phyloP scores from a whole-genome alignment of 257 asterid species.

The Misopates orontium region DNA sequence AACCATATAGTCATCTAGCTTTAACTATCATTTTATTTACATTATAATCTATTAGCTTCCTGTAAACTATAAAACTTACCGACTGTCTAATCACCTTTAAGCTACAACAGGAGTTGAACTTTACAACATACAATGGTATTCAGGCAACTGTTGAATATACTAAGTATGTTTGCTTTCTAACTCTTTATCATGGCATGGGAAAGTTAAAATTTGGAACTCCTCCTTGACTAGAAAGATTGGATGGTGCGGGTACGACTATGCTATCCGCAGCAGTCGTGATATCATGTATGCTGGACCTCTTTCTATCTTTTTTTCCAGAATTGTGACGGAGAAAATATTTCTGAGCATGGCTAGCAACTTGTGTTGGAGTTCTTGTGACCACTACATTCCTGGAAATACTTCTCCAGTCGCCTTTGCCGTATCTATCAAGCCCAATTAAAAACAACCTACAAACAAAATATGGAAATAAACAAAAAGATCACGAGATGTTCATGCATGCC shows the following conservation, averaged over 20 bases:
- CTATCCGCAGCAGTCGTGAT: slow-evolving; percentile 68
- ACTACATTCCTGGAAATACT: slow-evolving; percentile 92
- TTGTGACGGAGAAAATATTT: slow-evolving; percentile 79
- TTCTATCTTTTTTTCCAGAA: slow-evolving; percentile 74
- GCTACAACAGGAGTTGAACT: slow-evolving; percentile 26
- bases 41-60: slow-evolving; percentile 16
- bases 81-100: slow-evolving; percentile 21
- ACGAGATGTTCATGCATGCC: too few species aligned
- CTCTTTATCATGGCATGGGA: slow-evolving; percentile 41
- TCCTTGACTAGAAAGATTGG: slow-evolving; percentile 47
- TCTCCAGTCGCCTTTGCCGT: slow-evolving; percentile 94
- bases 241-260: slow-evolving; percentile 48
- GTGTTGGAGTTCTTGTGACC: slow-evolving; percentile 88
- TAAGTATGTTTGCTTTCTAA: slow-evolving; percentile 14
- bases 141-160: slow-evolving; percentile 30
- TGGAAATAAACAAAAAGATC: too few species aligned
- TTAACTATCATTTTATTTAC: slow-evolving; percentile 29
- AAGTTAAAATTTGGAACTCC: slow-evolving; percentile 43
- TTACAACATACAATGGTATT: slow-evolving; percentile 40
- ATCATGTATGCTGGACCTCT: slow-evolving; percentile 87
- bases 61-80: slow-evolving; percentile 23
- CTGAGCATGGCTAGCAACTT: slow-evolving; percentile 95
- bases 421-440: slow-evolving; percentile 61
- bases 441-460: slow-evolving; percentile 47
- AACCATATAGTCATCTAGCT: slow-evolving; percentile 4